phyloP scores from a whole-genome alignment of 257 asterid species.

The Perilla frutescens region DNA sequence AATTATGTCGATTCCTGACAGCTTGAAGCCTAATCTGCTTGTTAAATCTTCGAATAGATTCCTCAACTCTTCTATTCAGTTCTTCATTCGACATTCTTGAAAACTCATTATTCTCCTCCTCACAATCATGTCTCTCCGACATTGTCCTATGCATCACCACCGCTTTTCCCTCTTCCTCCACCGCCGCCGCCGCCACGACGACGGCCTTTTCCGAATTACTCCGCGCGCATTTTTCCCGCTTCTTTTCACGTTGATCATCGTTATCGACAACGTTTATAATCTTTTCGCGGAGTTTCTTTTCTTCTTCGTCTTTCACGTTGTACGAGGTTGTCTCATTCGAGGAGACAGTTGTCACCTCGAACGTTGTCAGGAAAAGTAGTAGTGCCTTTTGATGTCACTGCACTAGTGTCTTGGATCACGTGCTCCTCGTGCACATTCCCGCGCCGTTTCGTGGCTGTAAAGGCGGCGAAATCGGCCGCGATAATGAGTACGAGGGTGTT shows the following conservation, averaged over 20 bases:
- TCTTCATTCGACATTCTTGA: constrained; percentile 65
- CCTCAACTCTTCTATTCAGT: constrained; percentile 64
- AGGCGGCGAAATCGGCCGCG: constrained; percentile 53
- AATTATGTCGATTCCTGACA: not conserved
- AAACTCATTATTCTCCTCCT: constrained; percentile 46
- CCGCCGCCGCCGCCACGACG: constrained; percentile 18
- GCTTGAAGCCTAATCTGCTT: constrained; percentile 68
- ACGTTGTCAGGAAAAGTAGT: not conserved
- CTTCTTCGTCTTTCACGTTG: not conserved
- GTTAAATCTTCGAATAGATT: constrained; percentile 57
- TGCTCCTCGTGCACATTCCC: constrained; percentile 34
- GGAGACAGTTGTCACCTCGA: not conserved
- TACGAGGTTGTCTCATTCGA: not conserved
- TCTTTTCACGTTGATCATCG: not conserved
- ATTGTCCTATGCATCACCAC: constrained; percentile 44
- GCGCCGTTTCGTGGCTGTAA: constrained; percentile 32
- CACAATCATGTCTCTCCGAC: constrained; percentile 44
- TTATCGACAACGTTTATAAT: constrained; percentile 28
- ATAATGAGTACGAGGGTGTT: constrained; percentile 65
- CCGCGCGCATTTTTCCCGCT: constrained; percentile 31
- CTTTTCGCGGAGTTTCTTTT: constrained; percentile 33
- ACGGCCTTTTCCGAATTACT: constrained; percentile 46
- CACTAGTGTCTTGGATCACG: constrained; percentile 16
- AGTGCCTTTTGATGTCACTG: not conserved
- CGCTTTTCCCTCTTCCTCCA: constrained; percentile 28